phyloP scores from a whole-genome alignment of 192 early-diverging fungal species.

The Radiomyces spectabilis region DNA sequence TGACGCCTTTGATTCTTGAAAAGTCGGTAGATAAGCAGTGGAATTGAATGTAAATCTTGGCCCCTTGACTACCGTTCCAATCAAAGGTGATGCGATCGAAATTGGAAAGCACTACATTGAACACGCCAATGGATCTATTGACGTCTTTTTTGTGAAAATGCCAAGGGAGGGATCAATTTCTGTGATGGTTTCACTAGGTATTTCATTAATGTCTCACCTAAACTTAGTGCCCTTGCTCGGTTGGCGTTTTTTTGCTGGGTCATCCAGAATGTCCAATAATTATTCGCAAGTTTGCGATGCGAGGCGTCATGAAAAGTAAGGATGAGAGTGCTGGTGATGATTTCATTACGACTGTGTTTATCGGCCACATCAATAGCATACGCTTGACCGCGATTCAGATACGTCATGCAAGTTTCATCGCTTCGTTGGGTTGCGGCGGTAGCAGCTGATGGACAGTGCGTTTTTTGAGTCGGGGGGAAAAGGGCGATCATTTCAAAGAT shows the following conservation, averaged over 20 bases:
- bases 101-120: slow-evolving; percentile 40
- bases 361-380: slow-evolving; percentile 53
- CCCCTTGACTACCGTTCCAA: slow-evolving; percentile 59
- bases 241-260: slow-evolving; percentile 56
- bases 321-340: slow-evolving; percentile 45
- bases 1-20: slow-evolving; percentile 72
- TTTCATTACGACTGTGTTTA: slow-evolving; percentile 34
- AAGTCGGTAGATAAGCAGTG: slow-evolving; percentile 77
- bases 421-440: slow-evolving; percentile 22
- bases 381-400: slow-evolving; percentile 38
- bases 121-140: slow-evolving; percentile 31
- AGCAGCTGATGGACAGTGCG: slow-evolving; percentile 7
- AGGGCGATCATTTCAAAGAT: neutral
- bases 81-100: slow-evolving; percentile 67
- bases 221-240: slow-evolving; percentile 52
- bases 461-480: no score
- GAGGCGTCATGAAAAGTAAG: slow-evolving; percentile 65
- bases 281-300: slow-evolving; percentile 51
- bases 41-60: slow-evolving; percentile 65
- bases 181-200: no score
- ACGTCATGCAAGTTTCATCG: slow-evolving; percentile 17
- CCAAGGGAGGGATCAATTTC: no score
- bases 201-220: slow-evolving; percentile 42
- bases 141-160: slow-evolving; percentile 1
- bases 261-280: slow-evolving; percentile 71